Base-by-base conservation (phyloP, 2,329 filamentous ascomycete species). In the Mycosphaerella arachidis region DNA sequence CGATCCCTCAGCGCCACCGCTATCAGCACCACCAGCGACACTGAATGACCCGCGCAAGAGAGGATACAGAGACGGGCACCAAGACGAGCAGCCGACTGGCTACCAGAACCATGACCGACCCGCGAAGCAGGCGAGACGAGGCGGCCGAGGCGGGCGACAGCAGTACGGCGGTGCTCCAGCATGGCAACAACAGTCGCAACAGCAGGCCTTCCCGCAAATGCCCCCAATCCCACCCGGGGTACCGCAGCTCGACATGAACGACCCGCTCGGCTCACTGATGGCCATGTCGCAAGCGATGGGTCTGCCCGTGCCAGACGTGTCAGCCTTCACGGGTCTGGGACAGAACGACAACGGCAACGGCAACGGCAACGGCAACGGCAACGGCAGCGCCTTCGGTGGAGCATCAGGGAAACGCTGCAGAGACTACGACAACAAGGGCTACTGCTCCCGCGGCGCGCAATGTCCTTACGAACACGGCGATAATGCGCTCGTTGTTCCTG, bases 401-500 rank as follows among this genome's bases (percentile, higher is more conserved):
- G 27, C 70, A 73, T 13, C 77, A 67, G 68, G 70, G 60, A 66
- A 79, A 58, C 79, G 84, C 59, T 92, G 89, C 69, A 80, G 83
- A 59, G 86, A 91, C 71, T 91, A 89, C 67, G 87, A 91, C 59
- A 83, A 77, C 1, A 89, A 89, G 66, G 90, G 90, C 0, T 90
- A 83, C 68, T 92, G 90, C 70, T 81, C 85, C 6, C 78, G 85
- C 43, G 88, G 88, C 3, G 84, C 79, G 66, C 82, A 80, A 24
- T 92, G 90, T 73, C 81, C 79, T 43, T 91, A 84, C 67, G 85
- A 91, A 66, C 90, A 93, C 70, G 85, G 83, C 8, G 79, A 81
- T 54, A 80, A 85, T 62, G 53, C 61, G 9, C 77, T 80, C 12
- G 72, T 81, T 45, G 69, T 72, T 70, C 79, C 78, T 27, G 69